These are phyloP conservation scores for Ulmus americana DNA, from an alignment of 331 rosid genomes.

Conservation along the genomic window DNA sequence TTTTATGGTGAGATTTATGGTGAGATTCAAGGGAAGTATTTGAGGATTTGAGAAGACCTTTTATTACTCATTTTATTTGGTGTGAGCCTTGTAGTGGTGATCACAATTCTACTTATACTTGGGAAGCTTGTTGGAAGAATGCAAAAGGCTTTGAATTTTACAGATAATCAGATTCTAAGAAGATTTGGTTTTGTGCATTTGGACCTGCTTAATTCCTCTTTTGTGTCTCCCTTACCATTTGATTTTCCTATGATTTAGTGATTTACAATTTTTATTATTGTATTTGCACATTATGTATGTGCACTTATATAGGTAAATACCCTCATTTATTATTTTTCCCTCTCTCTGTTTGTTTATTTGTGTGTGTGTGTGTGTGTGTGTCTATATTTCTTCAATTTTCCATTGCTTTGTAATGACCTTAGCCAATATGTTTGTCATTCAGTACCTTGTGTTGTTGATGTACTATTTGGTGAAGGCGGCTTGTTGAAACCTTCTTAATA, in stretches of 20 bases:
- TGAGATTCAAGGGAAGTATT: constrained; percentile 36
- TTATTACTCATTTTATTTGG: constrained; percentile 68
- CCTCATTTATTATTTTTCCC: too few species aligned
- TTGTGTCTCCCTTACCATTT: constrained; percentile 38
- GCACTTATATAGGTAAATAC: too few species aligned
- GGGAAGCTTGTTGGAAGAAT: constrained; percentile 72
- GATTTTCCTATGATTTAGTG: constrained; percentile 38
- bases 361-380: too few species aligned
- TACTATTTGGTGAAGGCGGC: too few species aligned
- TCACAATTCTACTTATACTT: constrained; percentile 53
- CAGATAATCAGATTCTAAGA: constrained; percentile 71
- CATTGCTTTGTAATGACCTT: too few species aligned
- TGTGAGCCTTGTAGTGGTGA: constrained; percentile 78
- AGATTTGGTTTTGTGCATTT: constrained; percentile 51
- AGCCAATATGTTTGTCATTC: too few species aligned
- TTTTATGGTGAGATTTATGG: constrained; percentile 48
- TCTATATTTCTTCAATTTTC: too few species aligned
- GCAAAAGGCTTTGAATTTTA: constrained; percentile 60
- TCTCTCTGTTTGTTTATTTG: too few species aligned
- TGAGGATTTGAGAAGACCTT: constrained; percentile 55
- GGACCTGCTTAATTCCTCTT: constrained; percentile 26
- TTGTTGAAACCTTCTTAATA: too few species aligned
- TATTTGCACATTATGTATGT: too few species aligned
- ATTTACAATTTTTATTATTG: background rate
- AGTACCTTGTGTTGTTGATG: too few species aligned